phyloP scores from a whole-genome alignment of 495 filamentous ascomycete species.

The Penicillium samsonianum region DNA sequence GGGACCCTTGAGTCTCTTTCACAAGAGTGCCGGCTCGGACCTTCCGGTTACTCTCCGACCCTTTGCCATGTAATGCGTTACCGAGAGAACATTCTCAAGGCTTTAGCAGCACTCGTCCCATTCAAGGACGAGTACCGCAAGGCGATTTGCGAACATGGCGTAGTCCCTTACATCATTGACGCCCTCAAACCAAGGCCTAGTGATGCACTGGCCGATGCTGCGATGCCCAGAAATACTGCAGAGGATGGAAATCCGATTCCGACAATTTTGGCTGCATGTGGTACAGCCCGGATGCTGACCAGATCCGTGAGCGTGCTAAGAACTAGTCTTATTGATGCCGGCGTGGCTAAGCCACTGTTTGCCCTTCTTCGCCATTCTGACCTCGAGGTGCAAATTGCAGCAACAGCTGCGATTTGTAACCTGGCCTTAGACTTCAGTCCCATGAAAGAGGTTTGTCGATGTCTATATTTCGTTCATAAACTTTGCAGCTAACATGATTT shows the following conservation, averaged over 20 bases:
- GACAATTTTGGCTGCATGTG: conserved; percentile 85
- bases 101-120: conserved; percentile 73
- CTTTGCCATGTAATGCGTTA: conserved; percentile 73
- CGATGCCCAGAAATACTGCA: conserved; percentile 40
- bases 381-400: conserved; percentile 80
- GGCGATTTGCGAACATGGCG: conserved; percentile 74
- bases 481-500: conserved; percentile 20
- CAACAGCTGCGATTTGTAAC: conserved; percentile 80
- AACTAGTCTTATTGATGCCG: conserved; percentile 83
- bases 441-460: conserved; percentile 72
- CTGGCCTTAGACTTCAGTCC: conserved; percentile 83
- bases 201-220: conserved; percentile 31
- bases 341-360: conserved; percentile 77
- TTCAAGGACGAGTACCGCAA: conserved; percentile 87
- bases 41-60: conserved; percentile 60
- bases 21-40: conserved; percentile 51
- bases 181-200: conserved; percentile 65
- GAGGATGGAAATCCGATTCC: conserved; percentile 52
- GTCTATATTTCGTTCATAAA: conserved; percentile 1
- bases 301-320: conserved; percentile 80
- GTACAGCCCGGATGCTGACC: conserved; percentile 71
- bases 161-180: conserved; percentile 78
- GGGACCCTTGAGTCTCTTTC: conserved; percentile 25
- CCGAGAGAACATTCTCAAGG: conserved; percentile 75
- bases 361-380: conserved; percentile 72